These are phyloP conservation scores for Acidiella bohemica DNA, from an alignment of 495 filamentous ascomycete species.

Conservation along the genomic window DNA sequence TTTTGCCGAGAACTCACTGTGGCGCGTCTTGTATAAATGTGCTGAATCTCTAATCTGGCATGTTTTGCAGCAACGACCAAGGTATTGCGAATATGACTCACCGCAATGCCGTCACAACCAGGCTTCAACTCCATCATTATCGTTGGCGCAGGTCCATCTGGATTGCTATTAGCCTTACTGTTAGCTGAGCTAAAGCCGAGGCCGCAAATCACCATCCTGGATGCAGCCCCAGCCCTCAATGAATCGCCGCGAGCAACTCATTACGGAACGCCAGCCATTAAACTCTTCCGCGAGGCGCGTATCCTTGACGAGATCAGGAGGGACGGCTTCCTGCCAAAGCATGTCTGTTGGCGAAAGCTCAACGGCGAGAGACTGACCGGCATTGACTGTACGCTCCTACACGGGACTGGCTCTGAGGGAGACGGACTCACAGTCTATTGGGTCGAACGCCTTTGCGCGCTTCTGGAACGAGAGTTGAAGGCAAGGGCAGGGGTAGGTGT, in stretches of 20 bases:
- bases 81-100: no score
- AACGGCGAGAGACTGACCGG: constrained; percentile 2
- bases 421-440: constrained; percentile 4
- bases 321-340: constrained; percentile 2
- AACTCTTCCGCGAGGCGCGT: constrained; percentile 3
- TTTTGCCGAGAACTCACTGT: no score
- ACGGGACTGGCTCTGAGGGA: neutral
- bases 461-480: constrained; percentile 4
- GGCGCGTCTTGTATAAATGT: no score
- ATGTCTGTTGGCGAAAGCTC: constrained; percentile 5
- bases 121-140: constrained; percentile 1
- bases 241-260: constrained; percentile 2
- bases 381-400: constrained; percentile 1
- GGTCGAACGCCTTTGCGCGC: constrained; percentile 1
- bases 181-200: constrained; percentile 6
- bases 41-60: no score
- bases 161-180: constrained; percentile 8
- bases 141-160: constrained; percentile 3
- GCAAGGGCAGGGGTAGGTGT: neutral
- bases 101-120: no score
- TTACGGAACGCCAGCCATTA: constrained; percentile 1
- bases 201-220: constrained; percentile 7
- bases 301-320: constrained; percentile 2
- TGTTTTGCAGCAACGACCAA: no score
- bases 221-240: constrained; percentile 4